Conservation (phyloP, 2,329 filamentous ascomycete species). For the Colletotrichum filicis region DNA sequence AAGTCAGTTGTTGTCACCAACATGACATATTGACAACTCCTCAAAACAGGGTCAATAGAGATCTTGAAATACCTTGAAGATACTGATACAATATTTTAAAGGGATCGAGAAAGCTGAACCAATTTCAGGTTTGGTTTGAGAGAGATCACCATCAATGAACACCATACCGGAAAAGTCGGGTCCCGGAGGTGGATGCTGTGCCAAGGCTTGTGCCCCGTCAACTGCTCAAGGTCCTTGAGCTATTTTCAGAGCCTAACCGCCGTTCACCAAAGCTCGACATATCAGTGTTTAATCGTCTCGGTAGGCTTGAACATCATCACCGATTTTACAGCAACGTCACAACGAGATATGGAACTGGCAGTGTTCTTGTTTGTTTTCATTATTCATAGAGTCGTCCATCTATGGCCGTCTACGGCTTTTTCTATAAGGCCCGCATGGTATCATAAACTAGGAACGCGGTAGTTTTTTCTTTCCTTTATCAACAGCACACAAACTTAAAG, state of each 20-base stretch:
- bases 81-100: too few relatives aligned
- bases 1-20: neutral
- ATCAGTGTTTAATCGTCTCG: too few relatives aligned
- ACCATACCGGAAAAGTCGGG: neutral
- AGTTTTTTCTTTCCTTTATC: neutral
- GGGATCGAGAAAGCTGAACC: too few relatives aligned
- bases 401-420: neutral
- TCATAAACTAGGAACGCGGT: conserved; percentile 1
- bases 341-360: too few relatives aligned
- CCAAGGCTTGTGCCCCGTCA: neutral
- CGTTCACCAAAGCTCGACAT: too few relatives aligned
- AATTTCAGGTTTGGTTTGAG: neutral
- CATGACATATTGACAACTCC: too few relatives aligned
- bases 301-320: too few relatives aligned
- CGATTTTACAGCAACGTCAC: too few relatives aligned
- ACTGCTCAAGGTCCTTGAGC: neutral
- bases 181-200: neutral
- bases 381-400: conserved; percentile 26
- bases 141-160: neutral
- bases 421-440: conserved; percentile 11
- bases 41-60: too few relatives aligned
- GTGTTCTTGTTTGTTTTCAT: conserved; percentile 4
- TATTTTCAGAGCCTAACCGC: too few relatives aligned
- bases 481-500: conserved; percentile 18
- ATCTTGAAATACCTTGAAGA: too few relatives aligned